Evolutionary conservation across 176 grass and related monocot species (phyloP).

Genomic region (Tuctoria greenei): DNA sequence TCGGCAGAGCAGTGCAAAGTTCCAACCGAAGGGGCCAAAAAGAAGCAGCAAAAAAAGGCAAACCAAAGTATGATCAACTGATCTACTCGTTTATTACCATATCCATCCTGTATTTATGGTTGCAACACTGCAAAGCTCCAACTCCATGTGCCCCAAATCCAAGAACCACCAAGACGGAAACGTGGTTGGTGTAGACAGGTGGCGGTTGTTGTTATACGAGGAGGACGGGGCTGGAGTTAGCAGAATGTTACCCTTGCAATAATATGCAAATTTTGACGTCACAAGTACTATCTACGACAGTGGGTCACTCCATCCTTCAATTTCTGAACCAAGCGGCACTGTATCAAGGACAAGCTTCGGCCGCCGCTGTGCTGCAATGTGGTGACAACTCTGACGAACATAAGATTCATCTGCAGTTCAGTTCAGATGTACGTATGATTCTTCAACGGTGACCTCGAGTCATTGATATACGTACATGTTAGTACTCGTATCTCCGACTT

Average conservation of each 20-base stretch:
- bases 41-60: background rate
- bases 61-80: background rate
- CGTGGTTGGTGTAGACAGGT: background rate
- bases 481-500: too few species aligned
- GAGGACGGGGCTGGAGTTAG: background rate
- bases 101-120: background rate
- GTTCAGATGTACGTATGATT: background rate
- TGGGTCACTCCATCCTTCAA: background rate
- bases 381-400: background rate
- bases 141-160: background rate
- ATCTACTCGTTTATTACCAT: background rate
- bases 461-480: too few species aligned
- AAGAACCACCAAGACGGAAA: background rate
- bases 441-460: too few species aligned
- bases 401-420: background rate
- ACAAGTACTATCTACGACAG: conserved; percentile 36
- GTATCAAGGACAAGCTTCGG: conserved; percentile 51
- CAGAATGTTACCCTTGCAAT: background rate
- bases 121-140: too few species aligned
- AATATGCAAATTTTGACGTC: conserved; percentile 36
- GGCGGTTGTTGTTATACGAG: background rate
- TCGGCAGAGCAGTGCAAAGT: background rate
- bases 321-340: conserved; percentile 48
- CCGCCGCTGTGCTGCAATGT: conserved; percentile 36
- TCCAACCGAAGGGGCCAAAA: background rate